phyloP scores from a whole-genome alignment of 805 yeast genomes.

The Candida oleophila region DNA sequence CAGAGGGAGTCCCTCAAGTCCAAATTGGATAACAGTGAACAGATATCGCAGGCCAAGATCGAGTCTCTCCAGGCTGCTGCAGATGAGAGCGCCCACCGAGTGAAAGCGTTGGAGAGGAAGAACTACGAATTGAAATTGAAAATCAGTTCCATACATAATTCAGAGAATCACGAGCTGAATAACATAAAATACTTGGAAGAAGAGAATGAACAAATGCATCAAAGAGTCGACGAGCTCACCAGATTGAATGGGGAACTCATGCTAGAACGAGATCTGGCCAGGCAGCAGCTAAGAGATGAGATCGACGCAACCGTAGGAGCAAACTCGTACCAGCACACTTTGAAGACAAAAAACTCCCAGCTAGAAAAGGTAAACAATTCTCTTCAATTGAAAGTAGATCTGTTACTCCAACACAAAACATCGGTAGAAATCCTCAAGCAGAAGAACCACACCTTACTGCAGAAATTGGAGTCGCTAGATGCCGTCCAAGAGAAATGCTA shows the following conservation, averaged over 20 bases:
- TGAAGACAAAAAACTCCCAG: slow-evolving; percentile 30
- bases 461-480: slow-evolving; percentile 38
- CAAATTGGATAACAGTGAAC: slow-evolving; percentile 29
- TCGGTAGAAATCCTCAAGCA: slow-evolving; percentile 54
- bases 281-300: slow-evolving; percentile 1
- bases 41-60: slow-evolving; percentile 11
- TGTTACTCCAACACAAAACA: slow-evolving; percentile 46
- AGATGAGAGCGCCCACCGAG: slow-evolving; percentile 8
- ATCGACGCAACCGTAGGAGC: background rate
- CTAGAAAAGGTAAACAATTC: slow-evolving; percentile 52
- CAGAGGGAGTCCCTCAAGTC: slow-evolving; percentile 33
- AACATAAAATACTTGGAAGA: slow-evolving; percentile 29
- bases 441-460: slow-evolving; percentile 46
- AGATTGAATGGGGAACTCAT: slow-evolving; percentile 25
- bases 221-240: slow-evolving; percentile 31
- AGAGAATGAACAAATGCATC: slow-evolving; percentile 37
- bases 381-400: slow-evolving; percentile 52
- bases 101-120: background rate
- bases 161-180: slow-evolving; percentile 18
- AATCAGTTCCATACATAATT: slow-evolving; percentile 22
- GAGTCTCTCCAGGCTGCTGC: slow-evolving; percentile 12
- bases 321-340: slow-evolving; percentile 10
- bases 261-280: slow-evolving; percentile 14
- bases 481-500: slow-evolving; percentile 44
- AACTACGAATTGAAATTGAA: slow-evolving; percentile 15